Evolutionary conservation across 2,329 filamentous ascomycete species (phyloP).

Genomic region (Rutstroemia sydowiana): DNA sequence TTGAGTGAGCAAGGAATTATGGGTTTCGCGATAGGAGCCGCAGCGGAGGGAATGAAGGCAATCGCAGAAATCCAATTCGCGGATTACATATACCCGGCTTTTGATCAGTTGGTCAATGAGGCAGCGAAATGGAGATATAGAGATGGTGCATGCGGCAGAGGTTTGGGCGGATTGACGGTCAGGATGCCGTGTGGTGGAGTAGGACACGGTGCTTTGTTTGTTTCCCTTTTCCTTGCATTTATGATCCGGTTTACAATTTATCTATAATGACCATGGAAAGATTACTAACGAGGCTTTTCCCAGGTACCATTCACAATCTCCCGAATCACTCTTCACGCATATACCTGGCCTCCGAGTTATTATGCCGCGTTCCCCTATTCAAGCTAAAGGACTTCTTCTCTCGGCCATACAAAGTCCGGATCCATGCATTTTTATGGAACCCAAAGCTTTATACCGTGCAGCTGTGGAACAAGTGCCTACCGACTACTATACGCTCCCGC

Average conservation of each 20-base stretch:
- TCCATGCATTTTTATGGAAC: conserved; percentile 69
- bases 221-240: conserved; percentile 1
- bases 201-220: conserved; percentile 61
- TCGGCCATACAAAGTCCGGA: conserved; percentile 56
- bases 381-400: conserved; percentile 64
- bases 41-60: conserved; percentile 85
- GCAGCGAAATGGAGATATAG: conserved; percentile 65
- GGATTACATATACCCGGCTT: conserved; percentile 70
- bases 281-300: not conserved
- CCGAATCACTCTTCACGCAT: conserved; percentile 64
- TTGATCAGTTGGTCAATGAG: conserved; percentile 73
- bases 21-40: conserved; percentile 85
- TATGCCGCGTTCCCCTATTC: conserved; percentile 60
- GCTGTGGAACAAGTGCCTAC: conserved; percentile 66
- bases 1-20: conserved; percentile 90
- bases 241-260: not conserved
- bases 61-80: conserved; percentile 84
- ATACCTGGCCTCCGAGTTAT: conserved; percentile 63
- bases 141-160: conserved; percentile 47
- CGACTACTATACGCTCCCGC: conserved; percentile 58
- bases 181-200: conserved; percentile 67
- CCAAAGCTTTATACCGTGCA: conserved; percentile 66
- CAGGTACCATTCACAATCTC: conserved; percentile 64
- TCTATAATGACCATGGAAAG: conserved; percentile 13
- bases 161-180: conserved; percentile 59